Evolutionary conservation across 768 basidiomycete species (phyloP).

Genomic region (Suillus alpinus): DNA sequence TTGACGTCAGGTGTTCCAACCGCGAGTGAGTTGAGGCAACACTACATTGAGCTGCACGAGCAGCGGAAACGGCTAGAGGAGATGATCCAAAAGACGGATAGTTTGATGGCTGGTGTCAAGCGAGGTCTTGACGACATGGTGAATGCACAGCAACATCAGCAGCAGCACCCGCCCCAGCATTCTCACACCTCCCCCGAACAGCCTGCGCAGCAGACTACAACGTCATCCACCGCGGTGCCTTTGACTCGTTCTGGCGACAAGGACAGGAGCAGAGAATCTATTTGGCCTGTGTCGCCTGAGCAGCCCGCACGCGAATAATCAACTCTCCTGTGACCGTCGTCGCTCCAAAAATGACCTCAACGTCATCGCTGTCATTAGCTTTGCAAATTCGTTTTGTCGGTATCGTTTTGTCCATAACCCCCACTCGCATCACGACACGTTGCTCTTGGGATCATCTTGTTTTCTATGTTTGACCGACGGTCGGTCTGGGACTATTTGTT

Average conservation of each 20-base stretch:
- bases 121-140: slow-evolving; percentile 77
- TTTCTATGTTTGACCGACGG: slow-evolving; percentile 10
- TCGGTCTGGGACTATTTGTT: slow-evolving; percentile 26
- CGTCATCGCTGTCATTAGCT: slow-evolving; percentile 8
- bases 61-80: slow-evolving; percentile 67
- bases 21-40: slow-evolving; percentile 63
- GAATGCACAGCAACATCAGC: slow-evolving; percentile 22
- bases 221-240: slow-evolving; percentile 15
- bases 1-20: slow-evolving; percentile 38
- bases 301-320: slow-evolving; percentile 24
- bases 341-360: slow-evolving; percentile 1
- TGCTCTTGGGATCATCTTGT: slow-evolving; percentile 10
- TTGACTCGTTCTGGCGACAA: slow-evolving; percentile 24
- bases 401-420: slow-evolving; percentile 26
- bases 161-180: slow-evolving; percentile 23
- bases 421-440: slow-evolving; percentile 20
- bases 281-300: slow-evolving; percentile 29
- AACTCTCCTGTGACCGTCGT: neutral
- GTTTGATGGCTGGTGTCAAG: slow-evolving; percentile 68
- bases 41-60: slow-evolving; percentile 63
- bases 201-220: slow-evolving; percentile 20
- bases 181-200: slow-evolving; percentile 24
- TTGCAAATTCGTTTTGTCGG: slow-evolving; percentile 27
- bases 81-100: slow-evolving; percentile 72
- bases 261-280: slow-evolving; percentile 25